These are phyloP conservation scores for Chaetomium cochliodes DNA, from an alignment of 495 filamentous ascomycete species.

Conservation along the genomic window DNA sequence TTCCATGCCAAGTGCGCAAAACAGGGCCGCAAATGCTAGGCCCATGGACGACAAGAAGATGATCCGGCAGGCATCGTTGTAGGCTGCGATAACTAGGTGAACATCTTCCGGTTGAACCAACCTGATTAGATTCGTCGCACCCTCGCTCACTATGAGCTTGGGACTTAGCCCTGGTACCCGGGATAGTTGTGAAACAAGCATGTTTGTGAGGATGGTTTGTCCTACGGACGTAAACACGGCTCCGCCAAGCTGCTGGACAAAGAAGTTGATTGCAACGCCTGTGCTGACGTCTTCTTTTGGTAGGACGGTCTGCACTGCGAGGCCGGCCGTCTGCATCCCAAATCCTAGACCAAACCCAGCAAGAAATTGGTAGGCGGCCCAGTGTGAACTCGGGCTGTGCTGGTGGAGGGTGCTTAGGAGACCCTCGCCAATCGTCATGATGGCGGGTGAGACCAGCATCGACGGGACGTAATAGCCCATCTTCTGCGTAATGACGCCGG, in stretches of 20 bases:
- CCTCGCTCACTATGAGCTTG: conserved; percentile 50
- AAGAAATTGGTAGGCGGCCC: conserved; percentile 74
- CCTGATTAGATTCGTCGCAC: conserved; percentile 56
- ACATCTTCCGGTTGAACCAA: conserved; percentile 47
- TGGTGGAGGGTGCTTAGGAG: conserved; percentile 64
- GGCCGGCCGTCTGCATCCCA: conserved; percentile 66
- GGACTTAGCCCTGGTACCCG: conserved; percentile 49
- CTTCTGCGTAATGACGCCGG: conserved; percentile 53
- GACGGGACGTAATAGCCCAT: conserved; percentile 70
- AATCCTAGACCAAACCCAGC: conserved; percentile 68
- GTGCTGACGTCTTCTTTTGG: conserved; percentile 56
- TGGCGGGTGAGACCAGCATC: conserved; percentile 54
- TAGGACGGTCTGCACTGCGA: conserved; percentile 65
- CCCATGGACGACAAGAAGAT: conserved; percentile 56
- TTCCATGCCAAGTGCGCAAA: conserved; percentile 57
- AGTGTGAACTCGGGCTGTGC: conserved; percentile 52
- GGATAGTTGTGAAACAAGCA: conserved; percentile 50
- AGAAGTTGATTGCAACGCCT: conserved; percentile 64
- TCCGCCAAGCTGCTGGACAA: conserved; percentile 64
- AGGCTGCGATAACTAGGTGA: conserved; percentile 47
- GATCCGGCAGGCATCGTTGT: conserved; percentile 56
- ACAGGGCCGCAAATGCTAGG: conserved; percentile 52
- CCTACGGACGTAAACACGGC: conserved; percentile 65
- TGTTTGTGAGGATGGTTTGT: conserved; percentile 62
- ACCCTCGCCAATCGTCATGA: conserved; percentile 67